Conservation (phyloP, 176 grass and related monocot species). For the Aegilops longissima region DNA sequence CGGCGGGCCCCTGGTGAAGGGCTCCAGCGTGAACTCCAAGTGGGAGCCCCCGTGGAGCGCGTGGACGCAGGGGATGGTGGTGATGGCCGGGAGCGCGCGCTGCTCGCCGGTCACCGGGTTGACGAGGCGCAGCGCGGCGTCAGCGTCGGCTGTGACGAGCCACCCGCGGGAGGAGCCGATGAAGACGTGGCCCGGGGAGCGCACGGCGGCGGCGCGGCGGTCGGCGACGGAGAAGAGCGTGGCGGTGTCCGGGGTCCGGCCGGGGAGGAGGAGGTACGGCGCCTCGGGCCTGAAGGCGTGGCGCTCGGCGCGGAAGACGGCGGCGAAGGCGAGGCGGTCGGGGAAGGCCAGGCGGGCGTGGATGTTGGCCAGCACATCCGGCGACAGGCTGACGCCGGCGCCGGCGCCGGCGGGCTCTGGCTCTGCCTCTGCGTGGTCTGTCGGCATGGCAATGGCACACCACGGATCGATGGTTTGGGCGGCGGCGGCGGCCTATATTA, state of each 20-base stretch:
- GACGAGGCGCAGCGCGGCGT: neutral
- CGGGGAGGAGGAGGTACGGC: neutral
- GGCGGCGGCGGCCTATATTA: neutral
- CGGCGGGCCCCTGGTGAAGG: neutral
- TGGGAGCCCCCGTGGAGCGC: neutral
- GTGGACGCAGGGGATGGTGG: neutral
- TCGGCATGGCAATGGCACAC: neutral
- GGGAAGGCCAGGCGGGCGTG: neutral
- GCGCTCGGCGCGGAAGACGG: too few relatives aligned
- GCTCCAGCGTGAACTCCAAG: neutral
- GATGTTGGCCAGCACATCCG: neutral
- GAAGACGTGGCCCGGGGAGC: neutral
- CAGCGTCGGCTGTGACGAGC: neutral
- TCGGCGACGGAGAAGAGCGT: neutral
- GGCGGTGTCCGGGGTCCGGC: neutral
- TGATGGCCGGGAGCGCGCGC: slow-evolving; percentile 8
- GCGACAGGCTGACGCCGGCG: neutral
- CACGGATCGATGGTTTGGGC: neutral
- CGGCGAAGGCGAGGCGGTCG: too few relatives aligned
- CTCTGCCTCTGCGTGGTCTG: neutral
- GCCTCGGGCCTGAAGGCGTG: neutral
- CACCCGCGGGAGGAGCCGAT: neutral
- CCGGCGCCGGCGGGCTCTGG: too few relatives aligned
- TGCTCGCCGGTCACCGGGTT: neutral
- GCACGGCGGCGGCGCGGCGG: too few relatives aligned